Conservation (phyloP, 805 yeast species). For the Saturnispora quitensis region DNA sequence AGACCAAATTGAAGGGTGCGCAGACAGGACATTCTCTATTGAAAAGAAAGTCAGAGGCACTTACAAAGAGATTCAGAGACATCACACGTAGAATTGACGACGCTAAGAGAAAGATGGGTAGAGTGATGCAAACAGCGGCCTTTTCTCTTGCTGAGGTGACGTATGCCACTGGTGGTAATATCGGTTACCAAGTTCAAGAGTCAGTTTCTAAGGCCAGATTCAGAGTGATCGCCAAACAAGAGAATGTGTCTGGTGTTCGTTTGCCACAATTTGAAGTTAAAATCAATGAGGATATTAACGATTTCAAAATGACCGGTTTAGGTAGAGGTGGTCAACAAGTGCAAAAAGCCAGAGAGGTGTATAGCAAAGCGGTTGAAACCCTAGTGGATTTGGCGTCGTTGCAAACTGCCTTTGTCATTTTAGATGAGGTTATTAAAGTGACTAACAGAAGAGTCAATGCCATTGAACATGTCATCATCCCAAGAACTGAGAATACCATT, state of each 20-base stretch:
- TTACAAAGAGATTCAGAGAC: conserved; percentile 93
- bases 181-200: conserved; percentile 93
- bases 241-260: conserved; percentile 92
- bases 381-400: conserved; percentile 90
- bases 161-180: conserved; percentile 95
- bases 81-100: conserved; percentile 91
- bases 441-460: conserved; percentile 98
- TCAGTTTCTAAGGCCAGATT: conserved; percentile 81
- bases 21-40: conserved; percentile 90
- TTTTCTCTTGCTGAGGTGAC: conserved; percentile 95
- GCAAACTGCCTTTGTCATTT: conserved; percentile 92
- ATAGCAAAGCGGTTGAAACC: conserved; percentile 94
- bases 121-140: conserved; percentile 97
- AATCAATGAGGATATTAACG: conserved; percentile 78
- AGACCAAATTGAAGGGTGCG: conserved; percentile 92
- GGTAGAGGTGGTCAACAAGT: conserved; percentile 99
- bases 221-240: conserved; percentile 85
- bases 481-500: conserved; percentile 95
- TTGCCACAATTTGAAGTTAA: conserved; percentile 87
- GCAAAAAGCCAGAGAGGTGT: conserved; percentile 86
- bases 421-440: conserved; percentile 96
- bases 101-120: conserved; percentile 94
- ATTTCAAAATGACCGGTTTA: conserved; percentile 90
- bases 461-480: conserved; percentile 95
- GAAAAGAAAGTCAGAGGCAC: conserved; percentile 94